Base-by-base conservation (phyloP, 2,329 filamentous ascomycete genomes). In the Fusarium sambucinum region DNA sequence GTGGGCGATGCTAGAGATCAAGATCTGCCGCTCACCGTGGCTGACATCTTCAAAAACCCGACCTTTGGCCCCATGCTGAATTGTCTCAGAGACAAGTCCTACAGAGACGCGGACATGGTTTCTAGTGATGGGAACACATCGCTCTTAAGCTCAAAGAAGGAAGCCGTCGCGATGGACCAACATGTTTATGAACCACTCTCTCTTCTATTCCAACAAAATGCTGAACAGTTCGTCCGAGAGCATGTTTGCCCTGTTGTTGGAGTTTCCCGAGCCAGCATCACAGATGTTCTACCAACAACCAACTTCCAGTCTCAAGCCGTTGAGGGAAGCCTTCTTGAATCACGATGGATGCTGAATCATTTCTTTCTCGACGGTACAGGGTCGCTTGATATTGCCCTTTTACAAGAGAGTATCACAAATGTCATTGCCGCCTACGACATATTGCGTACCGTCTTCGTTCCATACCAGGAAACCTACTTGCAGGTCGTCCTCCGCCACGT, bases 41-140 rank as follows among this genome's bases (percentile, higher is more conserved):
- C 69, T 1, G 69, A 72, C n/a, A 61, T 72, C 32, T 72, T 72
- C 3, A 72, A 68, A 17, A 70, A 59, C 33, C 69, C 69, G 1
- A 32, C 33, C 1, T 70, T 70, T 10, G 63, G 67, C 2, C 44
- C 54, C 0, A 47, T 70, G 67, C 38, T 70, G 2, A 38, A 70
- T 19, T 57, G 41, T 5, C 44, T 70, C 10, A 38, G 37, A 7
- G 63, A 60, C 6, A 63, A 45, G 21, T 53, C 52, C 7, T 55
- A 65, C 45, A 50, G 53, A 21, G 63, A 68, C 7, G 41, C 53
- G 6, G 66, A 68, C 17, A 57, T 37, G 21, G 21, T 40, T 5
- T 70, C 58, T 2, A 64, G 38, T 3, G 41, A 44, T 16, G 62
- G 33, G 6, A 52, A 42, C 12, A 32, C 35, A 14, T 63, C 33